Conservation (phyloP, 495 filamentous ascomycete species). For the Aspergillus kassunensis region DNA sequence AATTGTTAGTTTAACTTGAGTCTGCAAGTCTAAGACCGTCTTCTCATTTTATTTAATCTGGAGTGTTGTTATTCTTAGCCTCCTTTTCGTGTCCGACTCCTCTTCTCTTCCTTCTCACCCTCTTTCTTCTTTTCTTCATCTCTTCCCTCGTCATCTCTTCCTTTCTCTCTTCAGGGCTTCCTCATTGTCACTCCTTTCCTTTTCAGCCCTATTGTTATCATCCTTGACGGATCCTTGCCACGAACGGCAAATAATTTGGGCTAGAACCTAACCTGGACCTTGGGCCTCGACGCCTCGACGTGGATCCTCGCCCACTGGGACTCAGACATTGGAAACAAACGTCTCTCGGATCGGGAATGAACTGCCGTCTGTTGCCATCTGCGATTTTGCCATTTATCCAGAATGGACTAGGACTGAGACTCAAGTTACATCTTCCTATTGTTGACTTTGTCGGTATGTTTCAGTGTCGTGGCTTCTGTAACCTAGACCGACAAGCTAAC, state of each 20-base stretch:
- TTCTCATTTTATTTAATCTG: slow-evolving; percentile 4
- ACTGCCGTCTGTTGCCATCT: slow-evolving; percentile 13
- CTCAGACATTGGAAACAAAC: not conserved
- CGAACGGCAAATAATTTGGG: not conserved
- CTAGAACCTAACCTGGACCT: slow-evolving; percentile 15
- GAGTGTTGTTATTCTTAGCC: slow-evolving; percentile 7
- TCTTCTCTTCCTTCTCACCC: not conserved
- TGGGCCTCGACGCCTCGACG: slow-evolving; percentile 16
- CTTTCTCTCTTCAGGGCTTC: not conserved
- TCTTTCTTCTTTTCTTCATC: not conserved
- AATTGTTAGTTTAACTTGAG: slow-evolving; percentile 3
- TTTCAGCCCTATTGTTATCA: not conserved
- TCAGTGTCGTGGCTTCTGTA: not conserved
- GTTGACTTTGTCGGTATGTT: not conserved
- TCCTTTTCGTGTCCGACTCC: slow-evolving; percentile 1
- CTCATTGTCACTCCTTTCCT: not conserved
- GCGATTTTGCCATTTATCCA: not conserved
- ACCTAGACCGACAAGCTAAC: not conserved
- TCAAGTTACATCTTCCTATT: not conserved
- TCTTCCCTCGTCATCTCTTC: slow-evolving; percentile 1
- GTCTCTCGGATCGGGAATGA: slow-evolving; percentile 13
- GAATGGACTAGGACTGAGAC: slow-evolving; percentile 13
- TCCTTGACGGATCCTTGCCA: not conserved
- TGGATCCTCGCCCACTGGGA: slow-evolving; percentile 20
- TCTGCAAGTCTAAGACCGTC: slow-evolving; percentile 24